Evolutionary conservation across 2,329 filamentous ascomycete genomes (phyloP).

Genomic region (Alternaria atra): DNA sequence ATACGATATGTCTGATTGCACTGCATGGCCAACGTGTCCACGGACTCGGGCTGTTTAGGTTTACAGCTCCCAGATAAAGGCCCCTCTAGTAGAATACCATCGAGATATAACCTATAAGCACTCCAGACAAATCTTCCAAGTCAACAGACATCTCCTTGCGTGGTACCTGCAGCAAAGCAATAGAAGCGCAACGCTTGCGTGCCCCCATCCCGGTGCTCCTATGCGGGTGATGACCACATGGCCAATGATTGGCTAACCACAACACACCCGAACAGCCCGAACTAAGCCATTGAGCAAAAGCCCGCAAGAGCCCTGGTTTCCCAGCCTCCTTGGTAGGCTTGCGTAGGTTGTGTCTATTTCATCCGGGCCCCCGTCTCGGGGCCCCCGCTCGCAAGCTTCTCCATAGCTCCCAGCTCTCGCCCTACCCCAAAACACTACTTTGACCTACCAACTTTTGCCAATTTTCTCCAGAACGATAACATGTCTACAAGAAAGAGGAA

Average conservation of each 20-base stretch:
- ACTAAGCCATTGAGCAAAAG: constrained; percentile 37
- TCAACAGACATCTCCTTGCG: constrained; percentile 1
- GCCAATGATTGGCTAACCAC: constrained; percentile 38
- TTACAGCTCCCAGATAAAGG: background rate
- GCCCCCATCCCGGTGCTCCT: constrained; percentile 8
- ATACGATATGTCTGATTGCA: background rate
- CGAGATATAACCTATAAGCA: background rate
- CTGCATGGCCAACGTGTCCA: background rate
- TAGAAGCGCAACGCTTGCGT: constrained; percentile 12
- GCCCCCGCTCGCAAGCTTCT: constrained; percentile 15
- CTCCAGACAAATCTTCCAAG: background rate
- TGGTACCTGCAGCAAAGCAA: constrained; percentile 39
- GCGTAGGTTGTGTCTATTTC: constrained; percentile 37
- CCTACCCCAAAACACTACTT: constrained; percentile 29
- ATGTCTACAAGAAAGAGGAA: constrained; percentile 58
- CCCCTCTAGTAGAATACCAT: background rate
- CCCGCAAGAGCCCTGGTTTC: constrained; percentile 32
- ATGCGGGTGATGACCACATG: constrained; percentile 30
- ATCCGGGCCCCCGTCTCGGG: constrained; percentile 36
- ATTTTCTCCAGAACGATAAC: constrained; percentile 20
- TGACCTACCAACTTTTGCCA: constrained; percentile 12
- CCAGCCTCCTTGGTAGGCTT: constrained; percentile 37
- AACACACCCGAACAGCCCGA: constrained; percentile 19
- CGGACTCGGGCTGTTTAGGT: background rate
- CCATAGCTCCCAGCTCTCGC: constrained; percentile 16